These are phyloP conservation scores for Eimeria praecox DNA, from an alignment of 169 alveolate genomes.

Conservation along the genomic window DNA sequence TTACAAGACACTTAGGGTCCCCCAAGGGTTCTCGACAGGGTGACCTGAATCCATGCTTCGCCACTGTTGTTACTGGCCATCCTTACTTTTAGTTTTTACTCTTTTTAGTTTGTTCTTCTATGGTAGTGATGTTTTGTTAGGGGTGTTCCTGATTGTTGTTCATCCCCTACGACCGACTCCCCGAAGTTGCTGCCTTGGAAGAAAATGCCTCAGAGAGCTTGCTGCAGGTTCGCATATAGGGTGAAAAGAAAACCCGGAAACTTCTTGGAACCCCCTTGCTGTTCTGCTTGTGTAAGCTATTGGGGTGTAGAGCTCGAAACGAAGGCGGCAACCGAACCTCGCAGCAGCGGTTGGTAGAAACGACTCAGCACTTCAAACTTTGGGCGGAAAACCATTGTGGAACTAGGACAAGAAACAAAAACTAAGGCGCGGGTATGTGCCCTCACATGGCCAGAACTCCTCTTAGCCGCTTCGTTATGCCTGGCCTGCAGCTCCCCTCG, in stretches of 20 bases:
- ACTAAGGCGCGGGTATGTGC: neutral
- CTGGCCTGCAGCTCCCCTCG: neutral
- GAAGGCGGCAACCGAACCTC: neutral
- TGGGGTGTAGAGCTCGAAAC: neutral
- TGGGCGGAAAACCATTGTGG: neutral
- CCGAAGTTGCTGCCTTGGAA: neutral
- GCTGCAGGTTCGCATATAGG: neutral
- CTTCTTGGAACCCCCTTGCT: neutral
- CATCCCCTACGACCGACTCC: neutral
- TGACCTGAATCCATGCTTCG: neutral
- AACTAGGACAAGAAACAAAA: neutral
- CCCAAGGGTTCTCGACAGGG: neutral
- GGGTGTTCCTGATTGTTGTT: neutral
- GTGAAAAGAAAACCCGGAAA: neutral
- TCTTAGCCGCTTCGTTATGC: neutral
- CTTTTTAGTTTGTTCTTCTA: neutral
- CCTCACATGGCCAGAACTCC: neutral
- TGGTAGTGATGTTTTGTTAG: neutral
- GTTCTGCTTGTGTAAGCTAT: neutral
- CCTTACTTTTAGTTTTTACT: neutral
- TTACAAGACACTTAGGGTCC: neutral
- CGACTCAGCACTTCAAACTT: neutral
- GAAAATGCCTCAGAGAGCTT: neutral
- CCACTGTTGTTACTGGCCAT: neutral
- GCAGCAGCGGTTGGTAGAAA: neutral